phyloP scores from a whole-genome alignment of 805 yeast genomes.

The Isabelozyma rhagii region DNA sequence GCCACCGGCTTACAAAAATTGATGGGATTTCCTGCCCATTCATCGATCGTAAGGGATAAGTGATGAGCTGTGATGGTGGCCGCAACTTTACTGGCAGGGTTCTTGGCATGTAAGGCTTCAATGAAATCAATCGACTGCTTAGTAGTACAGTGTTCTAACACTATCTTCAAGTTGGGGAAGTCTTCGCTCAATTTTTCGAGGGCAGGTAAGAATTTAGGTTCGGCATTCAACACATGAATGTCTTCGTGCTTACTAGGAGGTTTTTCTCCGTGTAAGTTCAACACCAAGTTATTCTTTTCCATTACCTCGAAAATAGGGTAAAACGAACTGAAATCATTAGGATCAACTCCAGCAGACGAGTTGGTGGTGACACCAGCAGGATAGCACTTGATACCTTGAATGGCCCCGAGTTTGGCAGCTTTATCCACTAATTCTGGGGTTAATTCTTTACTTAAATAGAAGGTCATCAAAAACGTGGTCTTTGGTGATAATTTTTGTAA shows the following conservation, averaged over 20 bases:
- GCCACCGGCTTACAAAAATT: constrained; percentile 98
- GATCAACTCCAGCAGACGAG: constrained; percentile 87
- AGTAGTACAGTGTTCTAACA: constrained; percentile 94
- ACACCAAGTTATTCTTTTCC: constrained; percentile 72
- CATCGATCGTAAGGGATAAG: constrained; percentile 80
- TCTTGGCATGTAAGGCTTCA: constrained; percentile 53
- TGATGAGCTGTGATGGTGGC: constrained; percentile 98
- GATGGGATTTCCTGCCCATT: constrained; percentile 95
- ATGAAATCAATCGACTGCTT: constrained; percentile 81
- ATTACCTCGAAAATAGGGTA: constrained; percentile 88
- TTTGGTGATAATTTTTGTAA: constrained; percentile 68
- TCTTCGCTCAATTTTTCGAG: constrained; percentile 70
- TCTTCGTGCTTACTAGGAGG: constrained; percentile 58
- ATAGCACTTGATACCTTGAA: constrained; percentile 91
- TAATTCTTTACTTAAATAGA: constrained; percentile 72
- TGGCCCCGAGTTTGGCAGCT: constrained; percentile 67
- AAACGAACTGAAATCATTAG: constrained; percentile 83
- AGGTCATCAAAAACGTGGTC: constrained; percentile 88
- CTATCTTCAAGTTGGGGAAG: constrained; percentile 83
- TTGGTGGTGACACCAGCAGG: constrained; percentile 99
- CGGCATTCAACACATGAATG: constrained; percentile 92
- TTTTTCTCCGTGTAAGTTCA: constrained; percentile 94
- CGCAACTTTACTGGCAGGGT: constrained; percentile 58
- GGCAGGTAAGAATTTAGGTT: constrained; percentile 88
- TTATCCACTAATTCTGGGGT: constrained; percentile 82